Evolutionary conservation across 2,329 filamentous ascomycete genomes (phyloP).

Genomic region (Xylariaceae sp.): DNA sequence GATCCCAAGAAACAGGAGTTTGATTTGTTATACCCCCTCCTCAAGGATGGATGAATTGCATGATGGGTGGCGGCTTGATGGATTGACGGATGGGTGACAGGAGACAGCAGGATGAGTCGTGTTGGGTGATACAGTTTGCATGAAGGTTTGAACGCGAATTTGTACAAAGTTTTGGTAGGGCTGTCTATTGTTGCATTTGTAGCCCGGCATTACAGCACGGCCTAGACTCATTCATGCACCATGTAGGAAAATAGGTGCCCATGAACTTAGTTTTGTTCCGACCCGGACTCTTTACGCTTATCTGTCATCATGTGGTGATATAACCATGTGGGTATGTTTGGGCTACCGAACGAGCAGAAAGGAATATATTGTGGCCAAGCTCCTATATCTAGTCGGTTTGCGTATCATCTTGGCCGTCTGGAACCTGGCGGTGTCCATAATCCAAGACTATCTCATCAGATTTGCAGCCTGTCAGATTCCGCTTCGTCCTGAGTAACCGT

Average conservation of each 20-base stretch:
- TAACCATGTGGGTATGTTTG: too few relatives aligned
- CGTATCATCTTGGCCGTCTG: too few relatives aligned
- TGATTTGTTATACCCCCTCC: slow-evolving; percentile 22
- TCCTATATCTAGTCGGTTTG: too few relatives aligned
- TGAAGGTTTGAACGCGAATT: slow-evolving; percentile 18
- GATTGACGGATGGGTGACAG: slow-evolving; percentile 10
- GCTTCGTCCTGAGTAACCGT: too few relatives aligned
- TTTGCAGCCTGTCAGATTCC: too few relatives aligned
- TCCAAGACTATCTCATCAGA: too few relatives aligned
- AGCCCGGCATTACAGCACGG: slow-evolving; percentile 16
- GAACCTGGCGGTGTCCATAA: too few relatives aligned
- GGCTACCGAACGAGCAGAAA: too few relatives aligned
- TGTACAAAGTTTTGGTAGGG: slow-evolving; percentile 20
- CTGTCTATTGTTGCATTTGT: slow-evolving; percentile 9
- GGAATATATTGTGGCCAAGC: too few relatives aligned
- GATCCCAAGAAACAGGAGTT: slow-evolving; percentile 1
- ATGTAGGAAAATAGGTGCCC: background rate
- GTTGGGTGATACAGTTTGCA: slow-evolving; percentile 9
- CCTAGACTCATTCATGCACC: slow-evolving; percentile 8
- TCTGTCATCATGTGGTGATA: too few relatives aligned
- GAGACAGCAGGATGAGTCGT: slow-evolving; percentile 5
- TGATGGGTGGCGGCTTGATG: too few relatives aligned
- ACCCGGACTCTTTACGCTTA: too few relatives aligned
- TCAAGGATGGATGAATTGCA: slow-evolving; percentile 10
- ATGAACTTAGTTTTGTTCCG: background rate